Evolutionary conservation across 371 early-diverging fungal species (phyloP).

Genomic region (Rhizopus arrhizus): DNA sequence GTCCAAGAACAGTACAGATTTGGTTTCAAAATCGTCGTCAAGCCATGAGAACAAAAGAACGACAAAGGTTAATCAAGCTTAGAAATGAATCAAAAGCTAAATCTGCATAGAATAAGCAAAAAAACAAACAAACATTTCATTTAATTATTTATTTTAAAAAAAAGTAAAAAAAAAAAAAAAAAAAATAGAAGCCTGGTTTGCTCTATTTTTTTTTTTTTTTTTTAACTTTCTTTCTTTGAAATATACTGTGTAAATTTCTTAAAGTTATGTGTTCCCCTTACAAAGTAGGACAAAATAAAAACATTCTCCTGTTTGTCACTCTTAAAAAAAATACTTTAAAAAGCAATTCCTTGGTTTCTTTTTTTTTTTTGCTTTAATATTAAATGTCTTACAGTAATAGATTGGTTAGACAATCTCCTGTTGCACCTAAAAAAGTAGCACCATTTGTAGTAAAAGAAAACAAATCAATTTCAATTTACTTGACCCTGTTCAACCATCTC

Average conservation of each 20-base stretch:
- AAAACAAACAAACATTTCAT: neutral
- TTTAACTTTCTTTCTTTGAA: neutral
- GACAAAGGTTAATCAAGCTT: conserved; percentile 41
- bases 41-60: conserved; percentile 60
- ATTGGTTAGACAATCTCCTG: neutral
- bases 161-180: neutral
- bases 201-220: neutral
- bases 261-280: conserved; percentile 1
- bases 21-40: conserved; percentile 97
- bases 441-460: conserved; percentile 34
- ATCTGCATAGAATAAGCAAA: neutral
- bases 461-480: conserved; percentile 38
- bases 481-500: conserved; percentile 5
- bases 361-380: neutral
- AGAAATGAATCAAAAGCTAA: conserved; percentile 18
- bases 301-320: too few relatives aligned
- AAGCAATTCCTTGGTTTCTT: neutral
- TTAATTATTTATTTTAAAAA: neutral
- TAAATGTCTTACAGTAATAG: neutral
- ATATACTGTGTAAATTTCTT: neutral
- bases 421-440: neutral
- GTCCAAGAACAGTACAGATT: conserved; percentile 80
- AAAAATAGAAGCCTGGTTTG: neutral
- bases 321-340: too few relatives aligned
- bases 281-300: neutral